Percentiles rank a stretch among this genome's conserved stretches.
phyloP scores from a whole-genome alignment of 345 rosid species.

The Pugionium dolabratum region DNA sequence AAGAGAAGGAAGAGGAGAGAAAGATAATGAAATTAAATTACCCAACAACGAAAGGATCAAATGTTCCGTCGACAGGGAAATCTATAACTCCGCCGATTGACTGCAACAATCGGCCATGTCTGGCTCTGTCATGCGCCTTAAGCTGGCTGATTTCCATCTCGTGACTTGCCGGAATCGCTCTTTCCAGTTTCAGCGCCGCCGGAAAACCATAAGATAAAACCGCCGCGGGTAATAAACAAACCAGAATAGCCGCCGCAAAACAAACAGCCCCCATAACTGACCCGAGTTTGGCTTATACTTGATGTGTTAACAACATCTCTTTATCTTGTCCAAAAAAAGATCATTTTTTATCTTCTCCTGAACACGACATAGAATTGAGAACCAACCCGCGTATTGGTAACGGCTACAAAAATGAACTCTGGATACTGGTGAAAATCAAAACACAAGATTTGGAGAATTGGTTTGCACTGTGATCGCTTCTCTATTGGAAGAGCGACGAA shows the following conservation, averaged over 20 bases:
- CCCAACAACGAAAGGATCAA: conserved; percentile 88
- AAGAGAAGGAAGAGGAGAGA: neutral
- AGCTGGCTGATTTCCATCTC: conserved; percentile 59
- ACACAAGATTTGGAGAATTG: no score
- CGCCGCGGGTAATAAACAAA: conserved; percentile 27
- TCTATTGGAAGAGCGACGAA: no score
- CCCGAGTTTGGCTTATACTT: conserved; percentile 1
- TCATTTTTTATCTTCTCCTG: no score
- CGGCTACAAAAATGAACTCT: no score
- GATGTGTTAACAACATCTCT: conserved; percentile 26
- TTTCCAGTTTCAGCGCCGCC: conserved; percentile 56
- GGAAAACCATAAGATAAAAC: conserved; percentile 53
- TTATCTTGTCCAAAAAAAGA: neutral
- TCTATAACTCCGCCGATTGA: conserved; percentile 61
- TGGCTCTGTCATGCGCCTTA: conserved; percentile 58
- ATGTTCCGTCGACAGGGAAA: conserved; percentile 79
- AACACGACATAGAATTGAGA: no score
- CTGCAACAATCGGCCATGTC: conserved; percentile 87
- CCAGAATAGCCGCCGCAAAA: conserved; percentile 10
- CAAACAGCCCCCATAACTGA: conserved; percentile 27
- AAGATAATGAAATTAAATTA: conserved; percentile 33
- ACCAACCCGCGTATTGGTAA: no score
- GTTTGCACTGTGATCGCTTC: no score
- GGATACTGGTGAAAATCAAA: no score
- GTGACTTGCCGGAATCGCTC: conserved; percentile 54